Conservation (phyloP, 495 filamentous ascomycete species). For the Penicillium robsamsonii region DNA sequence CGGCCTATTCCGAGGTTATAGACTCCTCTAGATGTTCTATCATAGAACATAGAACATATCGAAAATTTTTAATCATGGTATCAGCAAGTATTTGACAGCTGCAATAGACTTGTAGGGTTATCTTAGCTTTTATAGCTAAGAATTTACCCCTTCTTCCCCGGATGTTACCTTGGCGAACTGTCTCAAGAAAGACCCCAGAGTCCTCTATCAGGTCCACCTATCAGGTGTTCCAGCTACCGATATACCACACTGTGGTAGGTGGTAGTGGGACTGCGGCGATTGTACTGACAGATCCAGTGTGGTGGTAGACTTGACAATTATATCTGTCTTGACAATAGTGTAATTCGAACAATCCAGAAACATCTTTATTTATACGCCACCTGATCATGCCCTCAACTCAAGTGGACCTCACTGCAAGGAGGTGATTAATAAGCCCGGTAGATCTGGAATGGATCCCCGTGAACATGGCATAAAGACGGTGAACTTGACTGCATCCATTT, state of each 20-base stretch:
- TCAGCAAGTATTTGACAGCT: slow-evolving; percentile 1
- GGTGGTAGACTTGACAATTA: not conserved
- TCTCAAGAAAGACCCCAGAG: not conserved
- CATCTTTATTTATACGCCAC: not conserved
- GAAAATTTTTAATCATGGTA: not conserved
- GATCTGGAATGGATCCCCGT: not conserved
- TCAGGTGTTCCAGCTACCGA: not conserved
- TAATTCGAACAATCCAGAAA: not conserved
- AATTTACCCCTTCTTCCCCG: not conserved
- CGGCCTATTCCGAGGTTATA: slow-evolving; percentile 11
- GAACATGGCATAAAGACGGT: slow-evolving; percentile 18
- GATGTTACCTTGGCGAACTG: not conserved
- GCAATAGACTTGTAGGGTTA: slow-evolving; percentile 10
- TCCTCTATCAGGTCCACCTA: not conserved
- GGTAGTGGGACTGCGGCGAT: not conserved
- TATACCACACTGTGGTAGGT: not conserved
- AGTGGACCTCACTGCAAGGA: slow-evolving; percentile 15
- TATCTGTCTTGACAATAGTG: not conserved
- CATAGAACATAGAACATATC: not conserved
- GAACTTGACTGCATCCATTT: not conserved
- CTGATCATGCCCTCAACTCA: not conserved
- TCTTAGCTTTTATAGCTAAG: slow-evolving; percentile 6
- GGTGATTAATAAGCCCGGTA: slow-evolving; percentile 25
- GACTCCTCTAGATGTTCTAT: not conserved
- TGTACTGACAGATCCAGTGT: not conserved